Base-by-base conservation (phyloP, 2,329 filamentous ascomycete species). In the Penicillium nordicum region DNA sequence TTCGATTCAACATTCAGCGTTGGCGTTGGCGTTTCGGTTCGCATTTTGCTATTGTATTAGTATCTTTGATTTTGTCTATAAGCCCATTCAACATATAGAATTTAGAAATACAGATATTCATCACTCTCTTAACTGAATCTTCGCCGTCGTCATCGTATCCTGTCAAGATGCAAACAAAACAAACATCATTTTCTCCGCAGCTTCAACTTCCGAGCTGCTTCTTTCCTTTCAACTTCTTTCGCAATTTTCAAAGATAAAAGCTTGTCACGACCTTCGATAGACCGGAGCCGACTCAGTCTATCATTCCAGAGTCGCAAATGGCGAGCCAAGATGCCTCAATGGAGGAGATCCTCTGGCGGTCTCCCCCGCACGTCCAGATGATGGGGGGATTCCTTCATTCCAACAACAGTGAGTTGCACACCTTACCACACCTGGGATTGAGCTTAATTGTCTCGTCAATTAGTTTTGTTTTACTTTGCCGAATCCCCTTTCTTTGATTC, bases 401-500 rank as follows among this genome's bases (percentile, higher is more conserved):
- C 52, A 77, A 77, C 57, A 77, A 77, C 60, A 75, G 75, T 77
- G 66, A 51, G 72, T 47, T 25, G 49, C 41, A 45, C 16, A 40
- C 10, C 44, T 29, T 43, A 32, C 21, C n/a, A 44, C 11, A 11
- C 18, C 40, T 32, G 7, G 16, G 47, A 45, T 14, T 45, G 21
- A 38, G 5, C 3, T 25, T 54, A 47, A 48, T 23, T 3, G 9
- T 37, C 18, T 2, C 10, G 3, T 21, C n/a, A 16, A 34, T 50
- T 50, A 83, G 78, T 87, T 42, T 79, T 86, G 53, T 83, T 82
- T 66, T 87, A 87, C 71, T 85, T 88, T 67, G 77, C 78, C 55
- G 77, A 82, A 62, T 85, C 83, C 1, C 83, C 82, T n/a, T 87
- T 85, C 75, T 86, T 84, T 69, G 84, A 87, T 59, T 72, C 75